Base-by-base conservation (phyloP, 2,329 filamentous ascomycete genomes). In the Fusarium pilosicola region DNA sequence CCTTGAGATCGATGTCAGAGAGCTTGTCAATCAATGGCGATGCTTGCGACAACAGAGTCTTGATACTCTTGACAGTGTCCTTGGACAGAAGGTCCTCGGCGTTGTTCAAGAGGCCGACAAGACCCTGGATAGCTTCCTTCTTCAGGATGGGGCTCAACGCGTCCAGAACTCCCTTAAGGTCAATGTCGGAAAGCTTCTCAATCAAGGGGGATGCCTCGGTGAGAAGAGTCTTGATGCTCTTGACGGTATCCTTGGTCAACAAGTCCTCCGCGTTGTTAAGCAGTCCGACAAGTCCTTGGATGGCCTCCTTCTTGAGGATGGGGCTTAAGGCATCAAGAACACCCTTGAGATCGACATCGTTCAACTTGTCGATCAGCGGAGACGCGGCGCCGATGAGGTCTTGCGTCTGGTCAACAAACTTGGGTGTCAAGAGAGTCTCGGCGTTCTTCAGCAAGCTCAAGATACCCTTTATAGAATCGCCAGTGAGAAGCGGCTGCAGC, bases 401-500 rank as follows among this genome's bases (percentile, higher is more conserved):
- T 62, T 77, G 62, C 44, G 70, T 55, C 64, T 74, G 77, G 6
- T 75, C 67, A 14, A 79, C 76, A 7, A 75, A 70, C 7, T 76
- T 73, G 17, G 75, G 57, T 0, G 70, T 74, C 42, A 76, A 42
- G 3, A 84, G 75, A 10, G 73, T 63, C 17, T 80, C 77, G 0
- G 82, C 82, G 20, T 83, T 83, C 13, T 71, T 75, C 20, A 84
- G 71, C 6, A 84, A 70, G 22, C 68, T 68, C 42, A 76, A 28
- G 20, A 76, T 76, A 8, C 68, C 65, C 46, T 76, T 74, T 26
- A 76, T 74, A 1, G 65, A 75, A 14, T 73, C 55, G 1, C 58
- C 41, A 3, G 76, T 80, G 2, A 84, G 77, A 3, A 85, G 76
- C 3, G 83, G 83, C 39, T 79, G 76, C 11, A 84, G 45, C 6